phyloP scores from a whole-genome alignment of 1,284 basidiomycete species.

The Cutaneotrichosporon cavernicola region DNA sequence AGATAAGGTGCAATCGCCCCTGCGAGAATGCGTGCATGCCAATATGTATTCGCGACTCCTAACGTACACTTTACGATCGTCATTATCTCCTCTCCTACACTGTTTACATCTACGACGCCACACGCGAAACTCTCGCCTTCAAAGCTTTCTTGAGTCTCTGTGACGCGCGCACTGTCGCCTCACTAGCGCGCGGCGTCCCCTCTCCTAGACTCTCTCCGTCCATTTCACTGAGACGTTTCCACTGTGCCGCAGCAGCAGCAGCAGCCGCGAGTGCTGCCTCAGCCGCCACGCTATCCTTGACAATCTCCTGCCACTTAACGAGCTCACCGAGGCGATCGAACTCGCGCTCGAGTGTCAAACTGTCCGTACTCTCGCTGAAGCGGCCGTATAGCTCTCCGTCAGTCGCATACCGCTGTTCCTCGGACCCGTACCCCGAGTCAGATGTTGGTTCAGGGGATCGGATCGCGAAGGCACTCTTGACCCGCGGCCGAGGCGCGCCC shows the following conservation, averaged over 20 bases:
- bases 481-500: background rate
- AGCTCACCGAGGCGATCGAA: background rate
- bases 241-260: background rate
- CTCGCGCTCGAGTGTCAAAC: background rate
- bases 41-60: background rate
- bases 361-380: background rate
- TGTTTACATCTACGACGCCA: background rate
- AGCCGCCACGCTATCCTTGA: constrained; percentile 2
- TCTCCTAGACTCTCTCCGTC: too few relatives aligned
- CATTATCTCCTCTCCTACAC: background rate
- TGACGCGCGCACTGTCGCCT: background rate
- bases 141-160: background rate
- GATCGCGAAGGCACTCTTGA: background rate
- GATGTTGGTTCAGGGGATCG: background rate
- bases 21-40: background rate
- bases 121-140: background rate
- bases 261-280: constrained; percentile 4
- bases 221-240: background rate
- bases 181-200: background rate
- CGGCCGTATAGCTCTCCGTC: constrained; percentile 1
- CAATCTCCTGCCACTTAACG: constrained; percentile 10
- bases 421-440: background rate
- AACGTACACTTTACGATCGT: background rate
- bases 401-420: background rate
- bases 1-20: too few relatives aligned